Base-by-base conservation (phyloP, 768 basidiomycete genomes). In the Russula sp. region DNA sequence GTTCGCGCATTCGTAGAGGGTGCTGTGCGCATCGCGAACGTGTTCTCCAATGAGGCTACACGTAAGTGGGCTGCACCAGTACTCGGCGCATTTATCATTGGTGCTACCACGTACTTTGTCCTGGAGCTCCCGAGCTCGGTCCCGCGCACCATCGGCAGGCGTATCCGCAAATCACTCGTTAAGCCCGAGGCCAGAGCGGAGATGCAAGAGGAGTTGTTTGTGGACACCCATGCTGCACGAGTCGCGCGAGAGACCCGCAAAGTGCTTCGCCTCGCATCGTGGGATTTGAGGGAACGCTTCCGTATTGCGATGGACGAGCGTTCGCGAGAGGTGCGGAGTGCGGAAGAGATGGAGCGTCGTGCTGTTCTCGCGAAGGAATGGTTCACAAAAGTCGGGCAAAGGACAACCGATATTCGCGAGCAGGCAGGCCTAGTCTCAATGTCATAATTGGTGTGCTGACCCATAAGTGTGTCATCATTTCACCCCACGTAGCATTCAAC, bases 41-140 rank as follows among this genome's bases (percentile, higher is more conserved):
- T 97, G 16, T 77, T 96, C 61, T 86, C 85, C 59, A 90, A 91
- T 73, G 91, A 92, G 72, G 78, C 80, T 3, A 80, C 89, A 6
- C 84, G 91, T 69, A 88, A 84, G 75, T 98, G 94, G 94, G 87
- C 83, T 1, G 92, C 85, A 1, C 95, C 96, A 7, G 80, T 93
- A 57, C 70, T 96, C 44, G 94, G 94, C 34, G 88, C 88, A 0
- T 77, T 84, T 53, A 82, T 86, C 16, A 72, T 92, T 62, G 91
- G 92, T 14, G 75, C 88, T 27, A 83, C 84, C 0, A 85, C 84
- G 2, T 98, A 95, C 77, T 76, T 97, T 64, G 78, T 98, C 59
- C 76, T 90, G 68, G 94, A 97, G 70, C 82, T 99, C 22, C 97
- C 97, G 0, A 82, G 76, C 70, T 85, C 94, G 4, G 87, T 99